Evolutionary conservation across 129 eudicot genomes (phyloP).

Genomic region (Ambrosia artemisiifolia): DNA sequence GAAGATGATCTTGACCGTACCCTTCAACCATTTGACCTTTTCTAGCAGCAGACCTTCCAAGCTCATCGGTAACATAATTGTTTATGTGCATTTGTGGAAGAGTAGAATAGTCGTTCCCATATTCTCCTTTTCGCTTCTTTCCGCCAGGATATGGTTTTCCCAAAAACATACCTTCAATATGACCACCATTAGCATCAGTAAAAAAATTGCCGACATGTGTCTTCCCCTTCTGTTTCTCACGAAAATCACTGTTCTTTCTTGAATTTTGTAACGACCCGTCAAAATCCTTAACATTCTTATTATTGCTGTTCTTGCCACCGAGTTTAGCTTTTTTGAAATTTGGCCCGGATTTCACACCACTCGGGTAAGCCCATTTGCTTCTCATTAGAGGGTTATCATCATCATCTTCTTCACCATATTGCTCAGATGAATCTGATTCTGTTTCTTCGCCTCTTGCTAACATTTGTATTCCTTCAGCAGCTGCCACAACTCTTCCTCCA

Average conservation of each 20-base stretch:
- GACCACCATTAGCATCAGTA: constrained; percentile 31
- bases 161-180: constrained; percentile 35
- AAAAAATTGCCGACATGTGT: constrained; percentile 38
- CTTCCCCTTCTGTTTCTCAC: constrained; percentile 41
- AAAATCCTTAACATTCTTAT: constrained; percentile 23
- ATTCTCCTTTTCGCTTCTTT: constrained; percentile 59
- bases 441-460: constrained; percentile 70
- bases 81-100: constrained; percentile 42
- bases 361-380: constrained; percentile 86
- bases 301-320: constrained; percentile 40
- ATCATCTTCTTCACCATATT: constrained; percentile 52
- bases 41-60: constrained; percentile 34
- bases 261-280: too few species aligned
- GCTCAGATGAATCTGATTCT: constrained; percentile 91
- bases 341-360: constrained; percentile 45
- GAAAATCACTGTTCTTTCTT: too few species aligned
- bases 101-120: constrained; percentile 35
- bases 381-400: constrained; percentile 86
- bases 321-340: constrained; percentile 43
- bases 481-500: constrained; percentile 43
- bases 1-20: constrained; percentile 31
- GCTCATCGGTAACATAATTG: constrained; percentile 33
- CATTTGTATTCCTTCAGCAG: constrained; percentile 44
- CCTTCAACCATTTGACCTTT: constrained; percentile 49
- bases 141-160: constrained; percentile 33